A percentile compares a stretch with the other conserved stretches of the same genome.
Evolutionary conservation across 1,284 basidiomycete species (phyloP).

Genomic region (Puccinia polysora): DNA sequence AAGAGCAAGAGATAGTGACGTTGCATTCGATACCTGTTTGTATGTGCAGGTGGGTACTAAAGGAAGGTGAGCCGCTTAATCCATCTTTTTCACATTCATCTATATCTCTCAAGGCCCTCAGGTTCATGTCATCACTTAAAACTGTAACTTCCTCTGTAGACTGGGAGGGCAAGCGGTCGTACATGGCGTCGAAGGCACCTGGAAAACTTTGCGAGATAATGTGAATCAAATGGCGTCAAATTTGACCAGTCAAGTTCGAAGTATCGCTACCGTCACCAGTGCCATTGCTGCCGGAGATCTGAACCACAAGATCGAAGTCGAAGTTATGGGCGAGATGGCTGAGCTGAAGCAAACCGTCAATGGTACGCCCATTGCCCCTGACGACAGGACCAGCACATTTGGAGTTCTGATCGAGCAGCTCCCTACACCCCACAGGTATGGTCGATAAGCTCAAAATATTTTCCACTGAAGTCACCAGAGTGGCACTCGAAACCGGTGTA

Average conservation of each 20-base stretch:
- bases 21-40: too few species aligned
- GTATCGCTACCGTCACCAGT: constrained; percentile 93
- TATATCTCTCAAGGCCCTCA: background rate
- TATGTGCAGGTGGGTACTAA: constrained; percentile 34
- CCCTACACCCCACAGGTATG: constrained; percentile 46
- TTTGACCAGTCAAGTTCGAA: constrained; percentile 87
- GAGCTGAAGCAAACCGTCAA: constrained; percentile 98
- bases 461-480: constrained; percentile 92
- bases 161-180: constrained; percentile 53
- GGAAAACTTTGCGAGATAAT: constrained; percentile 54
- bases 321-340: constrained; percentile 90
- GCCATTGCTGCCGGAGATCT: constrained; percentile 94
- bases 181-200: constrained; percentile 53
- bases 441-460: constrained; percentile 78
- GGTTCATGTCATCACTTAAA: constrained; percentile 47
- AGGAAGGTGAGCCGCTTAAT: constrained; percentile 15
- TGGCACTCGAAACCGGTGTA: constrained; percentile 60
- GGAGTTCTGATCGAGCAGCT: background rate
- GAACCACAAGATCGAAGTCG: constrained; percentile 91
- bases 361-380: constrained; percentile 65
- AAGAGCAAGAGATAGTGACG: background rate
- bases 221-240: constrained; percentile 67
- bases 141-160: constrained; percentile 43
- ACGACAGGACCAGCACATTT: background rate
- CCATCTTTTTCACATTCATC: background rate